Evolutionary conservation across 768 basidiomycete species (phyloP).

Genomic region (Chalciporus piperatus): DNA sequence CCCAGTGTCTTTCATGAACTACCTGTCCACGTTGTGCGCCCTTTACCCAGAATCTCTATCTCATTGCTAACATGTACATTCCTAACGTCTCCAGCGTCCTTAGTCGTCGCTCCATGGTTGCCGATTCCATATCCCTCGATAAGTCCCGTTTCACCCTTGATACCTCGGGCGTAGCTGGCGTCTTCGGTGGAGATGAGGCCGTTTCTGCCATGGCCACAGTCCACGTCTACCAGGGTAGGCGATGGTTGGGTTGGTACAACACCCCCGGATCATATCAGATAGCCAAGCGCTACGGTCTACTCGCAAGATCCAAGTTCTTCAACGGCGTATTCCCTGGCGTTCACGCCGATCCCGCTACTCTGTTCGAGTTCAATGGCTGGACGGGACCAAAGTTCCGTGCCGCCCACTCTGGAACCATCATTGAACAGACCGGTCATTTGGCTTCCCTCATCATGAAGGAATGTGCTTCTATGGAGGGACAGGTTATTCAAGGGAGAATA

Average conservation of each 20-base stretch:
- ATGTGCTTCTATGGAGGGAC: slow-evolving; percentile 12
- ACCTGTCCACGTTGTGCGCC: slow-evolving; percentile 4
- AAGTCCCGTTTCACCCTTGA: slow-evolving; percentile 27
- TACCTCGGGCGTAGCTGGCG: slow-evolving; percentile 34
- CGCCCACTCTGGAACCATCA: slow-evolving; percentile 30
- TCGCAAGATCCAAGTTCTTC: slow-evolving; percentile 34
- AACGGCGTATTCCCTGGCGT: slow-evolving; percentile 35
- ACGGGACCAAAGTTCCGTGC: slow-evolving; percentile 34
- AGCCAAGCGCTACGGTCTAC: slow-evolving; percentile 32
- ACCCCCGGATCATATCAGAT: slow-evolving; percentile 36
- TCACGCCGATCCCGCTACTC: slow-evolving; percentile 29
- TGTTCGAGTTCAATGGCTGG: slow-evolving; percentile 31
- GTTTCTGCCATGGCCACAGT: slow-evolving; percentile 38
- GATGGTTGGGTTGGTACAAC: slow-evolving; percentile 39
- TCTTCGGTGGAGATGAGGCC: slow-evolving; percentile 39
- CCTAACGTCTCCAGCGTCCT: slow-evolving; percentile 14
- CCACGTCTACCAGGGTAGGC: slow-evolving; percentile 32
- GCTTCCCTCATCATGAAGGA: slow-evolving; percentile 29
- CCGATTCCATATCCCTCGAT: slow-evolving; percentile 12
- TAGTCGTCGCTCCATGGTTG: slow-evolving; percentile 13
- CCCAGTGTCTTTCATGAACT: not conserved
- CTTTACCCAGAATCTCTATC: not conserved
- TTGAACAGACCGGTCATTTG: slow-evolving; percentile 31
- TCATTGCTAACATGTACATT: slow-evolving; percentile 21
- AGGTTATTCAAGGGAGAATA: slow-evolving; percentile 22